Conservation (phyloP, 2,329 filamentous ascomycete genomes). For the Lomentospora prolificans region DNA sequence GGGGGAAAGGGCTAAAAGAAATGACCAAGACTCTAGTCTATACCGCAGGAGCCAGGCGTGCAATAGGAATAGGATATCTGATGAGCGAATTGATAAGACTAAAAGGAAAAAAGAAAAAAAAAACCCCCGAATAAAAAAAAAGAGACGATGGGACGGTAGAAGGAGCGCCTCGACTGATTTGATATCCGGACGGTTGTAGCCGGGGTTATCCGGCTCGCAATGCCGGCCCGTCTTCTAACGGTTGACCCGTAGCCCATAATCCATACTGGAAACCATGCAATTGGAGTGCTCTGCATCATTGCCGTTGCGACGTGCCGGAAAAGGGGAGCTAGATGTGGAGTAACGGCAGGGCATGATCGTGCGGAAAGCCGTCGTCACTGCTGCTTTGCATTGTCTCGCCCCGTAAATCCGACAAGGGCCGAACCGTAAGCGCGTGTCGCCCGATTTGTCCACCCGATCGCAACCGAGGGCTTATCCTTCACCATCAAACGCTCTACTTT, state of each 20-base stretch:
- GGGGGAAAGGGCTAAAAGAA: background rate
- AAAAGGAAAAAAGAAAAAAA: background rate
- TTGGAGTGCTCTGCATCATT: conserved; percentile 1
- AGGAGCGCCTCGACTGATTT: conserved; percentile 3
- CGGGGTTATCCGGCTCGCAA: background rate
- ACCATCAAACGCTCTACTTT: too few species aligned
- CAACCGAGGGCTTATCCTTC: background rate
- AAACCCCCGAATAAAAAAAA: background rate
- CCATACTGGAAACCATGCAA: background rate
- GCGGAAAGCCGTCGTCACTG: background rate
- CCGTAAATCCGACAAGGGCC: conserved; percentile 8
- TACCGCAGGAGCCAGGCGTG: too few species aligned
- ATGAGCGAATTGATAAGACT: background rate
- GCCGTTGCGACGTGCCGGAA: background rate
- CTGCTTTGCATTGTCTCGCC: background rate
- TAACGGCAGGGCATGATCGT: background rate
- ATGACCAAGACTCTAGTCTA: too few species aligned
- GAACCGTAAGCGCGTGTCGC: background rate
- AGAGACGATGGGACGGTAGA: conserved; percentile 5
- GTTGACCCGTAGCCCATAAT: too few species aligned
- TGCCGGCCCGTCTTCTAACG: background rate
- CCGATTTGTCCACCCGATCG: conserved; percentile 3
- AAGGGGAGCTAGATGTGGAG: background rate
- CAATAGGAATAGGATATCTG: too few species aligned
- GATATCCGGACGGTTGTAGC: background rate